Conservation (phyloP, 1,284 basidiomycete species). For the Ceratobasidium sp. region DNA sequence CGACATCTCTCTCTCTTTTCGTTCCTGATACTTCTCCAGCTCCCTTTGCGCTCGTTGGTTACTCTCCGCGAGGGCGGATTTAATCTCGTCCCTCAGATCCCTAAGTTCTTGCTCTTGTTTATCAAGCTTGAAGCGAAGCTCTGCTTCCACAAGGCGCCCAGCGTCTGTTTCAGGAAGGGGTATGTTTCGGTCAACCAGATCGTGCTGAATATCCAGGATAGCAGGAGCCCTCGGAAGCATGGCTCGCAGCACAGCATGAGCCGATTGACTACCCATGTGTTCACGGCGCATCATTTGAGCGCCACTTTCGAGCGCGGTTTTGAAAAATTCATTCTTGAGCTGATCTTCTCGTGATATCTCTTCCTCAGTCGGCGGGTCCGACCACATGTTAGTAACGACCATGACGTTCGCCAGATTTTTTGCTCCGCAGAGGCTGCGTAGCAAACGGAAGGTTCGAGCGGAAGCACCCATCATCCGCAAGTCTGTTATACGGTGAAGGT, state of each 20-base stretch:
- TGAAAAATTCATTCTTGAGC: slow-evolving; percentile 42
- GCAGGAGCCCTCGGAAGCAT: neutral
- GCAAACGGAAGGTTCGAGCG: slow-evolving; percentile 36
- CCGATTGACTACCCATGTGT: neutral
- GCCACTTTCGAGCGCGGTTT: slow-evolving; percentile 7
- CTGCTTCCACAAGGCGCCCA: slow-evolving; percentile 11
- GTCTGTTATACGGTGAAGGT: slow-evolving; percentile 40
- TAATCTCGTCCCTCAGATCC: slow-evolving; percentile 2
- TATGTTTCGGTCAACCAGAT: neutral
- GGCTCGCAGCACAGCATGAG: slow-evolving; percentile 10
- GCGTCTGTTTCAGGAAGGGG: slow-evolving; percentile 2
- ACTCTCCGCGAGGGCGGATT: neutral
- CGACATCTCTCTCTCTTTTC: slow-evolving; percentile 21
- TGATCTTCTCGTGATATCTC: slow-evolving; percentile 42
- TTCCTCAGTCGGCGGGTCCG: slow-evolving; percentile 16
- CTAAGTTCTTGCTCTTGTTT: slow-evolving; percentile 20
- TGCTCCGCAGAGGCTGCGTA: slow-evolving; percentile 38
- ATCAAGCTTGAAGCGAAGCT: slow-evolving; percentile 13
- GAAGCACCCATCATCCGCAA: slow-evolving; percentile 34
- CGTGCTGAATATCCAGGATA: neutral
- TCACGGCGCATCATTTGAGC: slow-evolving; percentile 24
- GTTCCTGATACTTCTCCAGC: slow-evolving; percentile 3
- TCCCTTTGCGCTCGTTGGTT: neutral
- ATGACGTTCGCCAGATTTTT: slow-evolving; percentile 42
- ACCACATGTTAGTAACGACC: slow-evolving; percentile 47